Evolutionary conservation across 2,329 filamentous ascomycete genomes (phyloP), one percentile per base, ranked within the genome.

Genomic region (Diaporthe longicolla): DNA sequence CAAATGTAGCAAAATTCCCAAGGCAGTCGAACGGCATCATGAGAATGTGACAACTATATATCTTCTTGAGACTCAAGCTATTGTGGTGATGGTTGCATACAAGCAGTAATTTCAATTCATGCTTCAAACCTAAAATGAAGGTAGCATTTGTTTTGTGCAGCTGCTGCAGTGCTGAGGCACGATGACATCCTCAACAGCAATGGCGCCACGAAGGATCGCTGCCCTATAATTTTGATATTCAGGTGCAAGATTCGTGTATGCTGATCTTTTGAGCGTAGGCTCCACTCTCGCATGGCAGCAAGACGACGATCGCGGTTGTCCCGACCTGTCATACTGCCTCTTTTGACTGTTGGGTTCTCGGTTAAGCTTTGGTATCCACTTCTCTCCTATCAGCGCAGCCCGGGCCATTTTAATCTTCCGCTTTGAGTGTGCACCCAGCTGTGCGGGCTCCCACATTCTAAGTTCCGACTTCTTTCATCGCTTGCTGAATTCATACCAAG

Each of bases 161-260:
- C n/a, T 68, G 48, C 32, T 10, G 45, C 29, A 15, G 32, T 24
- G 2, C n/a, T 54, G 48, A 54, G 26, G 4, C 32, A 68, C 63
- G 63, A 54, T 68, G 63, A 54, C 29, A 68, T 68, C 10, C 29
- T 40, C n/a, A 54, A 40, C n/a, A 29, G 37, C 13, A 15, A 54
- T 68, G 63, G 63, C 32, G 63, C 63, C 63, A 68, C 48, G 48
- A 54, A 19, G 63, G 63, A 68, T 68, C 63, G 48, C 63, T 68
- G 63, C 5, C 10, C 63, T 40, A 54, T 54, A 37, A 66, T 68
- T 68, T 68, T 54, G 48, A 68, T 68, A 26, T 26, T 68, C 63
- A 54, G 26, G 32, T 7, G n/a, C 63, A 54, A 68, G 45, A 68
- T 68, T 68, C 48, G 45, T 68, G 48, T 9, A 40, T 68, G 63